Evolutionary conservation across 768 basidiomycete species (phyloP).

Genomic region (Lactarius indigo): DNA sequence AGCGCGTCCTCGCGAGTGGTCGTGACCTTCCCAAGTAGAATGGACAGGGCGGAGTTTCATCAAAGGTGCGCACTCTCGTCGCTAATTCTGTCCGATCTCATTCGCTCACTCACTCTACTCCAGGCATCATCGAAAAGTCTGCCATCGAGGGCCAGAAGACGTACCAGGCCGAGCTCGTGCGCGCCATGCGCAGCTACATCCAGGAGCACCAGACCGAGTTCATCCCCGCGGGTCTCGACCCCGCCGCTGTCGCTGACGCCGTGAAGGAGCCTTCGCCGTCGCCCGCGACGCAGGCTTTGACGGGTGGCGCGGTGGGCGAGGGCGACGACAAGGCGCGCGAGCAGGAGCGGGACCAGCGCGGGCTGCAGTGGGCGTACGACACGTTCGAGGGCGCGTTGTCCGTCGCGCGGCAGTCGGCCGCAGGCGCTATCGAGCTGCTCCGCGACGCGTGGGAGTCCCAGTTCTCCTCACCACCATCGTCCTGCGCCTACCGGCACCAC

Average conservation of each 20-base stretch:
- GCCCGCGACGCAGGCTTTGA: slow-evolving; percentile 18
- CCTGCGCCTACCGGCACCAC: background rate
- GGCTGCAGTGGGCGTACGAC: slow-evolving; percentile 85
- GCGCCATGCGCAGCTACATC: slow-evolving; percentile 85
- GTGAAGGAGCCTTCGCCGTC: slow-evolving; percentile 35
- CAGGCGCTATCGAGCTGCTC: slow-evolving; percentile 72
- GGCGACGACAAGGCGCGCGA: slow-evolving; percentile 56
- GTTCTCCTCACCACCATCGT: slow-evolving; percentile 25
- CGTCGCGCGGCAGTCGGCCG: slow-evolving; percentile 68
- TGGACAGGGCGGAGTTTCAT: slow-evolving; percentile 98
- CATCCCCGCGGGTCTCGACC: slow-evolving; percentile 74
- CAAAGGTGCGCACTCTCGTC: slow-evolving; percentile 56
- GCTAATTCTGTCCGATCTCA: background rate
- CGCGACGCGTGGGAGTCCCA: slow-evolving; percentile 72
- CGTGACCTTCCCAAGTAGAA: slow-evolving; percentile 89
- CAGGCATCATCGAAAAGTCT: slow-evolving; percentile 91
- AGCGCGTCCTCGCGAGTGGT: slow-evolving; percentile 70
- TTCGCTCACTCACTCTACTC: background rate
- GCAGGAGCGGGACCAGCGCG: slow-evolving; percentile 64
- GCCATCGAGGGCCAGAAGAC: slow-evolving; percentile 88
- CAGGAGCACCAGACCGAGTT: slow-evolving; percentile 88
- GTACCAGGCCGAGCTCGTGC: slow-evolving; percentile 81
- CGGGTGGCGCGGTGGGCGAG: slow-evolving; percentile 19
- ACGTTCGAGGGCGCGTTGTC: slow-evolving; percentile 73
- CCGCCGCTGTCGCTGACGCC: slow-evolving; percentile 46